Base-by-base conservation (phyloP, 805 yeast genomes). In the Candida taoyuanica region DNA sequence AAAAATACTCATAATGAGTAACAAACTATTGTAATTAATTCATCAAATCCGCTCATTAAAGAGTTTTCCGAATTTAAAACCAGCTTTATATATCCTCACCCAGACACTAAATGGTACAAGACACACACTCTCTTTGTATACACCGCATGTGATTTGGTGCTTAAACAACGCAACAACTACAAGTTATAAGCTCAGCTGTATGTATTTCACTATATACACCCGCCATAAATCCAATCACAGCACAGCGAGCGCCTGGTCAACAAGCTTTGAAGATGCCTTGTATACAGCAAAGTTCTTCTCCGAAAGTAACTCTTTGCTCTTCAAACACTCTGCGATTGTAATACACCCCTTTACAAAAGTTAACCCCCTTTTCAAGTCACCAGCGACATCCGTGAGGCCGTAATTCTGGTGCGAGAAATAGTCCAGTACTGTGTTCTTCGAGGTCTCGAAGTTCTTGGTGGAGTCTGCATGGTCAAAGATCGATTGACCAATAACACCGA, bases 401-500 rank as follows among this genome's bases (percentile, higher is more conserved):
- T 23, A 32, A 12, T 12, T 17, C 3, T 26, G 29, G 4, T 9
- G 28, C 7, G 33, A n/a, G 21, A 38, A 43, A 21, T 19, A 21
- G 12, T 39, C 46, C n/a, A 29, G 15, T 7, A 35, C 35, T 9
- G 31, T 14, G 12, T 20, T 27, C 24, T 25, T 26, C 24, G 41
- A 17, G 4, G 16, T 26, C 12, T 15, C 30, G 7, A 26, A 38
- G 19, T 32, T 35, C 3, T 28, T 21, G 14, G 37, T 14, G 15
- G n/a, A 17, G 4, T 21, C 19, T 6, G 33, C 31, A 20, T 47
- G 26, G 15, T 56, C 59, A 14, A 58, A 33, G n/a, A 48, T 32
- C 3, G 73, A 62, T 50, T 77, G 78, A 5, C 73, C 63, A 4
- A 81, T 65, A 9, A 82, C 68, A 7, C 85, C 91, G 50, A 79